phyloP scores from a whole-genome alignment of 495 filamentous ascomycete species.

The Lentithecium fluviatile region DNA sequence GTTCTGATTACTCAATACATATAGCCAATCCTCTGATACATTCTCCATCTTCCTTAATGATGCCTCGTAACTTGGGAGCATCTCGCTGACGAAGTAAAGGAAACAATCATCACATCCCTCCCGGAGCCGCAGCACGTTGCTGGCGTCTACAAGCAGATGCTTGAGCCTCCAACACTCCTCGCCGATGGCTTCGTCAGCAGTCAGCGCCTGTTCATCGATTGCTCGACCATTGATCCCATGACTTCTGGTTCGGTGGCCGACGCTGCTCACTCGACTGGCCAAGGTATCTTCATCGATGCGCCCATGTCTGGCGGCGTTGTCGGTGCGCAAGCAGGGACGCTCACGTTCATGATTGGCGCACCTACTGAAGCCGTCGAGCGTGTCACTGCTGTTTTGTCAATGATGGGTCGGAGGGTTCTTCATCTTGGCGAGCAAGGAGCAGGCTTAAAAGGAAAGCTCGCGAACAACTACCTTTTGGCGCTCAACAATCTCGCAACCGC shows the following conservation, averaged over 20 bases:
- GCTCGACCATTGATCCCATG: constrained; percentile 48
- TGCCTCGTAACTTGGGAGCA: not conserved
- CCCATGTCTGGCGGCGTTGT: constrained; percentile 51
- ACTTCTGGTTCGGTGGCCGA: constrained; percentile 40
- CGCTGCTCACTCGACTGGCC: constrained; percentile 31
- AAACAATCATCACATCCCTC: constrained; percentile 47
- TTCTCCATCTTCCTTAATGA: not conserved
- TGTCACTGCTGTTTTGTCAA: constrained; percentile 60
- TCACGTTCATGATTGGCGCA: constrained; percentile 76
- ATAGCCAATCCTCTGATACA: constrained; percentile 49
- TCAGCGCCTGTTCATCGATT: constrained; percentile 46
- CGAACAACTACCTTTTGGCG: constrained; percentile 90
- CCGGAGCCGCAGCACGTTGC: constrained; percentile 45
- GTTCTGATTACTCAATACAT: constrained; percentile 41
- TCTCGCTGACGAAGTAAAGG: constrained; percentile 12
- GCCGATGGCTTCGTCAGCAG: constrained; percentile 35
- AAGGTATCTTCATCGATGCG: constrained; percentile 43
- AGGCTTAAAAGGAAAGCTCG: constrained; percentile 81
- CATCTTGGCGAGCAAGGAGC: constrained; percentile 79
- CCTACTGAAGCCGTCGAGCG: constrained; percentile 58
- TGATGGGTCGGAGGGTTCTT: constrained; percentile 79
- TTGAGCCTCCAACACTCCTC: constrained; percentile 44
- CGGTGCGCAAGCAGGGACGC: constrained; percentile 47
- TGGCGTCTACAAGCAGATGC: constrained; percentile 43
- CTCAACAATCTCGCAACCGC: constrained; percentile 90